Evolutionary conservation across 768 basidiomycete genomes (phyloP).

Genomic region (Pisolithus albus): DNA sequence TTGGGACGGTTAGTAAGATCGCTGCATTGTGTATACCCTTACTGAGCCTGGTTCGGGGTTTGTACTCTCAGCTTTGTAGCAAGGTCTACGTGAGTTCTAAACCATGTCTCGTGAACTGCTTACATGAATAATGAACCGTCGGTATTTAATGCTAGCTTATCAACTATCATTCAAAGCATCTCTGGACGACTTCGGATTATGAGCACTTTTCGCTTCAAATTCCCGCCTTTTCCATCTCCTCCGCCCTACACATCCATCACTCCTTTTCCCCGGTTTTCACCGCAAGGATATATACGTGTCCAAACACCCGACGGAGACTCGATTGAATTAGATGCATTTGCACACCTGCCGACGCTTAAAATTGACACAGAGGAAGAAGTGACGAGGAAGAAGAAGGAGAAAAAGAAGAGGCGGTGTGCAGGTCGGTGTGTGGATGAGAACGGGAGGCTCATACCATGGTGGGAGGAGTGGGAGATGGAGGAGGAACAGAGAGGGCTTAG

Average conservation of each 20-base stretch:
- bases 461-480: slow-evolving; percentile 28
- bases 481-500: slow-evolving; percentile 13
- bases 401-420: slow-evolving; percentile 14
- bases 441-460: slow-evolving; percentile 24
- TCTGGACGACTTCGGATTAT: too few relatives aligned
- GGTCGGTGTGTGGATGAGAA: slow-evolving; percentile 14
- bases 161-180: too few relatives aligned
- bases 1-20: too few relatives aligned
- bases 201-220: slow-evolving; percentile 8
- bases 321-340: slow-evolving; percentile 23
- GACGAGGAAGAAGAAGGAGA: slow-evolving; percentile 3
- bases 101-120: too few relatives aligned
- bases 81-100: too few relatives aligned
- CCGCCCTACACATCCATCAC: slow-evolving; percentile 37
- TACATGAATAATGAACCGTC: too few relatives aligned
- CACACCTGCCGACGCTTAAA: slow-evolving; percentile 19
- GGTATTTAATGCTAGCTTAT: too few relatives aligned
- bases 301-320: slow-evolving; percentile 4
- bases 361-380: slow-evolving; percentile 20
- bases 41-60: too few relatives aligned
- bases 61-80: too few relatives aligned
- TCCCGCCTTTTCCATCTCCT: slow-evolving; percentile 43
- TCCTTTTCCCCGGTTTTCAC: slow-evolving; percentile 37
- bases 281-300: slow-evolving; percentile 16
- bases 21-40: too few relatives aligned